Evolutionary conservation across 108 stramenopile species (phyloP).

Genomic region (Fragilaria crotonensis): DNA sequence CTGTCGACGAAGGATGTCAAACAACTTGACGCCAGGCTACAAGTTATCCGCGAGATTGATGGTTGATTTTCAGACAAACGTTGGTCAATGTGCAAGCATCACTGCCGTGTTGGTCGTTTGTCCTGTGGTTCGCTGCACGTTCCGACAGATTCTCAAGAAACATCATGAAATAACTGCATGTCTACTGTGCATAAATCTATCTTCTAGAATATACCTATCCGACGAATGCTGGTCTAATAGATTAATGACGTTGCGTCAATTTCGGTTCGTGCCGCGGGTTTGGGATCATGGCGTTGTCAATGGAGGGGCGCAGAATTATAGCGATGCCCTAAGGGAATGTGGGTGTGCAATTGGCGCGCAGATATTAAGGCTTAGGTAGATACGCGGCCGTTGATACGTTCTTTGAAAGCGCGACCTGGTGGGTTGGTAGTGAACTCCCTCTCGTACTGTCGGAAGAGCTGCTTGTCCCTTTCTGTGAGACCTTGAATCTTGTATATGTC

Average conservation of each 20-base stretch:
- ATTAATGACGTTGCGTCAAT: no score
- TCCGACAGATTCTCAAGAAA: no score
- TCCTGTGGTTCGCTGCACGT: no score
- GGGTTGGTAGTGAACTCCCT: constrained; percentile 49
- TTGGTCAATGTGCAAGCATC: no score
- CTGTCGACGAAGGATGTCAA: not conserved
- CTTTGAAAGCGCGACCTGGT: constrained; percentile 49
- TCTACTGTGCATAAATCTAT: no score
- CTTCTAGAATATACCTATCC: no score
- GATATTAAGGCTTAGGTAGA: constrained; percentile 66
- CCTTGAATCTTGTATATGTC: constrained; percentile 65
- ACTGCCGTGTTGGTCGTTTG: no score
- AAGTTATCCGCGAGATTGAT: not conserved
- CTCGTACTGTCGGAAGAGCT: constrained; percentile 63
- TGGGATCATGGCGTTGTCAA: no score
- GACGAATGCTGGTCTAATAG: no score
- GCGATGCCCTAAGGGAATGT: not conserved
- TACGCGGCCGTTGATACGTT: constrained; percentile 65
- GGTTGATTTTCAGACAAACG: not conserved
- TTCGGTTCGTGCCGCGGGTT: no score
- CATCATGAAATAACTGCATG: no score
- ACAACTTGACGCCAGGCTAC: not conserved
- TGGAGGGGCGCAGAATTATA: no score
- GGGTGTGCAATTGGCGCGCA: not conserved
- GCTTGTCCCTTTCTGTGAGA: constrained; percentile 43